Evolutionary conservation across 306 rosid genomes (phyloP), one percentile per base, ranked within the genome.

Genomic region (Abrus precatorius): DNA sequence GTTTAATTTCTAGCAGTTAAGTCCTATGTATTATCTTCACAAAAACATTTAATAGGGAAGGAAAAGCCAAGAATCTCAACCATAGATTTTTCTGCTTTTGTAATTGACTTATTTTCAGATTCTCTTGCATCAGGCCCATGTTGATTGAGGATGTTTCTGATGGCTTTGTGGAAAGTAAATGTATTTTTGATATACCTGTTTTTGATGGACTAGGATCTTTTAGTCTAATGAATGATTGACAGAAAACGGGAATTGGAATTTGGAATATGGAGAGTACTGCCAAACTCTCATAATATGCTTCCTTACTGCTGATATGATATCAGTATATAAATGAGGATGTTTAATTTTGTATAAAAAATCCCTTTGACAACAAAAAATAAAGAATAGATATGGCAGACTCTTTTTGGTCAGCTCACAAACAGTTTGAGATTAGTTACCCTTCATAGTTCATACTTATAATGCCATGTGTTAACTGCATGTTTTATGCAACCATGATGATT

Each of bases 81-180:
- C 40, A 0, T 32, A 44, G 12, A 20, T 36, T 48, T 63, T 44
- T n/a, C 64, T 60, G 28, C 59, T n/a, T 82, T 69, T 44, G 48
- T 53, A 43, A 47, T 66, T 29, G 48, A 55, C 65, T 73, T 62
- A 29, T 62, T 82, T 69, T 82, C 65, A 29, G 75, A 67, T 29
- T 57, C 29, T 45, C 60, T 69, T 55, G 81, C 69, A 66, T 71
- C 41, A 47, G 72, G 68, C 9, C 57, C 41, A 44, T 48, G 7
- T 55, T 60, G 3, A 70, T 11, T 9, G 9, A 73, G 57, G 33
- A 57, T n/a, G 38, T 68, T 61, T 73, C 14, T 32, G 56, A 63
- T 77, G 29, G 36, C 71, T 56, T 34, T 28, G 20, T 27, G 9
- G 4, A 65, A 54, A 20, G 34, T 36, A 80, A 61, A 71, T 62